Conservation (phyloP, 352 stramenopile genomes). For the Phytophthora fragariaefolia region DNA sequence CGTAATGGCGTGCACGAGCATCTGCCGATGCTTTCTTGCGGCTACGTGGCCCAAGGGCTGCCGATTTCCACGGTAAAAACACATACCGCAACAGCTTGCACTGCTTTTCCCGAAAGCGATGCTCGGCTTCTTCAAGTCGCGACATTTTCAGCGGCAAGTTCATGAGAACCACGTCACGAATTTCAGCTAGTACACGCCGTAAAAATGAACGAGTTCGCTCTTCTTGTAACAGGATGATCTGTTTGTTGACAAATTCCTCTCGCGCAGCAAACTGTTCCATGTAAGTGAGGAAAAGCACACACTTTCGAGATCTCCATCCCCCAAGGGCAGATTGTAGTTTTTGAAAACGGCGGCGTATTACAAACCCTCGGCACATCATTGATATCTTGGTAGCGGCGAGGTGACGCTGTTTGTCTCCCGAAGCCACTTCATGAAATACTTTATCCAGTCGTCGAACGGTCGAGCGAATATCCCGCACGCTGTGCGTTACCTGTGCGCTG, state of each 20-base stretch:
- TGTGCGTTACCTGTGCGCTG: constrained; percentile 61
- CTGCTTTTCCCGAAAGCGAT: constrained; percentile 57
- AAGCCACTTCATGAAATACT: constrained; percentile 80
- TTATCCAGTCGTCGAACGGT: constrained; percentile 72
- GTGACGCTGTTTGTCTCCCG: constrained; percentile 76
- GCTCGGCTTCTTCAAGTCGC: constrained; percentile 61
- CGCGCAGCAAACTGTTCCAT: constrained; percentile 71
- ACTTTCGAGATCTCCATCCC: constrained; percentile 58
- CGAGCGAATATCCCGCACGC: constrained; percentile 67
- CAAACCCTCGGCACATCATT: constrained; percentile 58
- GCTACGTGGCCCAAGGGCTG: constrained; percentile 62
- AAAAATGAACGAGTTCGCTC: constrained; percentile 47
- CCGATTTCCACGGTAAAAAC: constrained; percentile 58
- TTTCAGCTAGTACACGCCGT: constrained; percentile 59
- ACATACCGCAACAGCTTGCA: constrained; percentile 43
- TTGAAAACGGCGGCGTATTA: constrained; percentile 55
- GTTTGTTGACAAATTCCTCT: constrained; percentile 66
- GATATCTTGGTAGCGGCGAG: constrained; percentile 71
- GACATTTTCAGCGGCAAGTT: constrained; percentile 62
- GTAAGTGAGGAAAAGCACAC: constrained; percentile 45
- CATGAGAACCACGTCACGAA: constrained; percentile 76
- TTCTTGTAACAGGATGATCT: constrained; percentile 54
- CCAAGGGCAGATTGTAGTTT: constrained; percentile 55
- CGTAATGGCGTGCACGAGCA: constrained; percentile 51
- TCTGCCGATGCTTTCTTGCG: constrained; percentile 57